phyloP scores from a whole-genome alignment of 2,329 filamentous ascomycete species.

The Ophiosphaerella herpotricha region DNA sequence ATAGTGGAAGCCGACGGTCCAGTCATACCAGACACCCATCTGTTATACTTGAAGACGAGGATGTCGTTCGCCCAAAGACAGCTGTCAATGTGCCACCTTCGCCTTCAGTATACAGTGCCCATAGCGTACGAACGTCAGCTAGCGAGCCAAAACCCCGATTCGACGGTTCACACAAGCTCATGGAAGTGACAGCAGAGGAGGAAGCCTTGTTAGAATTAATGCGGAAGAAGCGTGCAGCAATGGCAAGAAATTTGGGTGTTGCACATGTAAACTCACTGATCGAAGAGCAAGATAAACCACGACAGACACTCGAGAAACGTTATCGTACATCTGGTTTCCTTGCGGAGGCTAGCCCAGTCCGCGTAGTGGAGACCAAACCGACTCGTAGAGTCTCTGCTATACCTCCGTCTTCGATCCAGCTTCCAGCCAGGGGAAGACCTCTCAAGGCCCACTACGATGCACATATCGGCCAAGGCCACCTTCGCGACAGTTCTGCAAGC shows the following conservation, averaged over 20 bases:
- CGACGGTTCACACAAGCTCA: slow-evolving; percentile 42
- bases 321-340: slow-evolving; percentile 35
- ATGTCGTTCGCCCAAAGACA: slow-evolving; percentile 35
- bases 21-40: slow-evolving; percentile 46
- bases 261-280: slow-evolving; percentile 44
- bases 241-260: slow-evolving; percentile 46
- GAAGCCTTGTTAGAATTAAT: slow-evolving; percentile 56
- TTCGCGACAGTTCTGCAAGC: slow-evolving; percentile 38
- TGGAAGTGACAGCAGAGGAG: slow-evolving; percentile 57
- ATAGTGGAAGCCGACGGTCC: slow-evolving; percentile 28
- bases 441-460: slow-evolving; percentile 20
- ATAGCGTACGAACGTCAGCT: slow-evolving; percentile 37
- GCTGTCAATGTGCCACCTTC: slow-evolving; percentile 27
- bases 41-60: slow-evolving; percentile 42
- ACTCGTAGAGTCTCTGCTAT: slow-evolving; percentile 19
- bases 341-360: slow-evolving; percentile 31
- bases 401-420: slow-evolving; percentile 27
- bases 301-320: slow-evolving; percentile 15
- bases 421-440: slow-evolving; percentile 32
- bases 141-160: slow-evolving; percentile 41
- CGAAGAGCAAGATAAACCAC: slow-evolving; percentile 38
- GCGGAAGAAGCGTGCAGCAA: slow-evolving; percentile 54
- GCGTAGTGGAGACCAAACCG: slow-evolving; percentile 20
- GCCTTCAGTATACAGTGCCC: slow-evolving; percentile 33
- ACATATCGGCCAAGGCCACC: slow-evolving; percentile 19